Conservation (phyloP, 768 basidiomycete genomes). For the Clitopilus passeckerianus region DNA sequence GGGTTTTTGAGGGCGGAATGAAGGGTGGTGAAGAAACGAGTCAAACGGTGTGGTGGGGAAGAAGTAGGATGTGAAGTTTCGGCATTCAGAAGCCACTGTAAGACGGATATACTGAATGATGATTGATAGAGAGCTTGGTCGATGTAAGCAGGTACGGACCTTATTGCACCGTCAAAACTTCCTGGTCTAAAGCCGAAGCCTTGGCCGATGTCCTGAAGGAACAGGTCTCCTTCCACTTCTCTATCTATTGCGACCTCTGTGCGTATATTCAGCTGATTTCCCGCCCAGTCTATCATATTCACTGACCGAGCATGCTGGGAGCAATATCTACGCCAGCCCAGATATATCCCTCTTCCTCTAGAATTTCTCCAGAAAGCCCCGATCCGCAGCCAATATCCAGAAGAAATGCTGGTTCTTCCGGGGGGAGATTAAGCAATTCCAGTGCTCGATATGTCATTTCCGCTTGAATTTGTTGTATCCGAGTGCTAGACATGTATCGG, state of each 20-base stretch:
- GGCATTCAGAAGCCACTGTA: conserved; percentile 98
- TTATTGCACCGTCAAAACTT: conserved; percentile 96
- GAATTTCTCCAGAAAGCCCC: conserved; percentile 93
- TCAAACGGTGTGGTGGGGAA: conserved; percentile 81
- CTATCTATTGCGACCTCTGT: conserved; percentile 93
- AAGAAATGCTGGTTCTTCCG: conserved; percentile 75
- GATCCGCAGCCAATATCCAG: conserved; percentile 97
- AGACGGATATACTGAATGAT: conserved; percentile 80
- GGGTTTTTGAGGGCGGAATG: conserved; percentile 84
- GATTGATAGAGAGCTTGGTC: conserved; percentile 1
- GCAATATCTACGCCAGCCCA: conserved; percentile 96
- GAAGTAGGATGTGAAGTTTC: conserved; percentile 88
- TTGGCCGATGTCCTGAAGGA: conserved; percentile 96
- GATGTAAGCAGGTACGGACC: conserved; percentile 36
- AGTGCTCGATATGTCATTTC: conserved; percentile 97
- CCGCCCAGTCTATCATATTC: background rate
- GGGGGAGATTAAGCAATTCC: conserved; percentile 82
- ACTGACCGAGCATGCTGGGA: conserved; percentile 92
- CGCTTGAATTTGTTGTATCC: conserved; percentile 94
- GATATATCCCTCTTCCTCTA: conserved; percentile 88
- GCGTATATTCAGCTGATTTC: background rate
- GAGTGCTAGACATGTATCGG: conserved; percentile 53
- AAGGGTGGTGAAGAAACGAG: conserved; percentile 89
- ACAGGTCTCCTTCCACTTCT: conserved; percentile 93
- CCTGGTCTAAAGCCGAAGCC: conserved; percentile 97